Percentiles rank a stretch among this genome's conserved stretches.
phyloP scores from a whole-genome alignment of 768 basidiomycete genomes.

The Suillus clintonianus region DNA sequence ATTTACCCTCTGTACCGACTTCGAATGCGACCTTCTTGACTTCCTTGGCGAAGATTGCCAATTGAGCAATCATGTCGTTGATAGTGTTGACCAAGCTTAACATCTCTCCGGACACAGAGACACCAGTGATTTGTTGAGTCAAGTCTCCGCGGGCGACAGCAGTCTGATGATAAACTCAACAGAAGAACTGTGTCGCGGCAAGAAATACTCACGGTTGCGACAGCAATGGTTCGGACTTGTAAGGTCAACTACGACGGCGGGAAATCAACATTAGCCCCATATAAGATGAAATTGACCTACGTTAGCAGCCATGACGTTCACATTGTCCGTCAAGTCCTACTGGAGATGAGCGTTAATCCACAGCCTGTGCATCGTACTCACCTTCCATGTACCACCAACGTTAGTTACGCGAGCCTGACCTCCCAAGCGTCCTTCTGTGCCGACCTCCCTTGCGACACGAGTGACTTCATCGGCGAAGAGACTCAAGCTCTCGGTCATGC shows the following conservation, averaged over 20 bases:
- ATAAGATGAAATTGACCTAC: conserved; percentile 42
- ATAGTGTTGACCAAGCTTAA: conserved; percentile 95
- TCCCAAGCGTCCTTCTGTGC: conserved; percentile 93
- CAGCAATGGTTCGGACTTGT: conserved; percentile 92
- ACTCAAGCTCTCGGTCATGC: conserved; percentile 88
- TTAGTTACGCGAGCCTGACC: conserved; percentile 93
- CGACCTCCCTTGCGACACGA: conserved; percentile 93
- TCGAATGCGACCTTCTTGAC: conserved; percentile 96
- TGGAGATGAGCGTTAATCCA: conserved; percentile 3
- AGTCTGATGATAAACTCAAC: conserved; percentile 46
- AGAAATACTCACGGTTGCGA: conserved; percentile 70
- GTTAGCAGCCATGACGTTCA: conserved; percentile 94
- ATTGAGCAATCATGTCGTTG: conserved; percentile 81
- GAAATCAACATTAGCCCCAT: not conserved
- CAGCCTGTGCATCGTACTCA: conserved; percentile 11
- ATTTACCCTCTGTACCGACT: conserved; percentile 98
- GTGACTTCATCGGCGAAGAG: conserved; percentile 84
- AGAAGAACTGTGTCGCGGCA: not conserved
- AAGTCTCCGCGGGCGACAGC: conserved; percentile 94
- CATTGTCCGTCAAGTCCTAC: conserved; percentile 88
- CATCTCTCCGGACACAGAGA: conserved; percentile 95
- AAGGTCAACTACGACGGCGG: conserved; percentile 66
- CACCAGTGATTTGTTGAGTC: conserved; percentile 89
- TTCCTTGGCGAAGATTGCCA: conserved; percentile 71
- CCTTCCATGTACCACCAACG: conserved; percentile 96